These are phyloP conservation scores for Xylaria castorea DNA, from an alignment of 495 filamentous ascomycete genomes.

Conservation along the genomic window DNA sequence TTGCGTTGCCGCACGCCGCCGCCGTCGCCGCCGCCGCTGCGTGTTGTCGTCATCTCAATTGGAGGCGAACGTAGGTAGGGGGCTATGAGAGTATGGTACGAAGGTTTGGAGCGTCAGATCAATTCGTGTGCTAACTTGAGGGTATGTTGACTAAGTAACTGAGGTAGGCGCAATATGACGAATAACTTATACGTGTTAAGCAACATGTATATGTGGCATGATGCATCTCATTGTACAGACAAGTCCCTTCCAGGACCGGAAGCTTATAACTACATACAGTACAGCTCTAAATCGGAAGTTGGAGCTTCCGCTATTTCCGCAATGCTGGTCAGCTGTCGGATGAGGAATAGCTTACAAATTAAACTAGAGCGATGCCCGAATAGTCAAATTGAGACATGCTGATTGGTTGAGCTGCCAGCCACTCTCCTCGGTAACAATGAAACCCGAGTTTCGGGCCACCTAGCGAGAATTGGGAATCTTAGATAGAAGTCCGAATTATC, in stretches of 20 bases:
- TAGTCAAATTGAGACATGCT: slow-evolving; percentile 3
- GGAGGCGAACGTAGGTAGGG: not conserved
- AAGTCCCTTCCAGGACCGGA: slow-evolving; percentile 5
- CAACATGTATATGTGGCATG: slow-evolving; percentile 22
- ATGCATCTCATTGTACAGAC: not conserved
- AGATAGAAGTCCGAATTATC: not conserved
- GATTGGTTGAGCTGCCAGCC: slow-evolving; percentile 7
- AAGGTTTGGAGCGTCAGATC: too few relatives aligned
- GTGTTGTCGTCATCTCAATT: slow-evolving; percentile 24
- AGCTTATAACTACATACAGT: not conserved
- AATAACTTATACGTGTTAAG: not conserved
- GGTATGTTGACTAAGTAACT: too few relatives aligned
- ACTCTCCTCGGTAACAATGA: not conserved
- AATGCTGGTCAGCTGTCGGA: slow-evolving; percentile 2
- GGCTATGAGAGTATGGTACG: not conserved
- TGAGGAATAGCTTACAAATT: not conserved
- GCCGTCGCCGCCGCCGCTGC: slow-evolving; percentile 35
- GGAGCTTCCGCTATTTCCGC: slow-evolving; percentile 21
- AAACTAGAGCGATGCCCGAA: slow-evolving; percentile 12
- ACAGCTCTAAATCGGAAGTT: slow-evolving; percentile 18
- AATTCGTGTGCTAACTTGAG: too few relatives aligned
- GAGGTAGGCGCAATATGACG: not conserved
- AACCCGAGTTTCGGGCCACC: slow-evolving; percentile 4
- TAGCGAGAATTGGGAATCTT: slow-evolving; percentile 14
- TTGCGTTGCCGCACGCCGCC: slow-evolving; percentile 40